phyloP scores from a whole-genome alignment of 768 basidiomycete species.

The Tylopilus rubrobrunneus region DNA sequence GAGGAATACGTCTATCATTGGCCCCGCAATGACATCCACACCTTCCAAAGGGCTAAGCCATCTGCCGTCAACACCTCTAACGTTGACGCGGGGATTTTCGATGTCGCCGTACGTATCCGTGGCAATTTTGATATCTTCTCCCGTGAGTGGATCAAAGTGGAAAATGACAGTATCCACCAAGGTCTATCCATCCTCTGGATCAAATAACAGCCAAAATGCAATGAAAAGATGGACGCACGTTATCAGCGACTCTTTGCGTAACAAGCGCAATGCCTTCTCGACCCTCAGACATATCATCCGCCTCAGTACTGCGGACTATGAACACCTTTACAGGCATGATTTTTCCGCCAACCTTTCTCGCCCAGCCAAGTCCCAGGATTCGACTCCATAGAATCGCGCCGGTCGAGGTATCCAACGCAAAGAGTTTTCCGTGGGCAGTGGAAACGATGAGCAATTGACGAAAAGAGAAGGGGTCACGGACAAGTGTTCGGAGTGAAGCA shows the following conservation, averaged over 20 bases:
- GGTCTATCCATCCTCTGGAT: constrained; percentile 35
- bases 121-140: constrained; percentile 46
- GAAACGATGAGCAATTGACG: constrained; percentile 76
- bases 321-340: constrained; percentile 62
- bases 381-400: constrained; percentile 80
- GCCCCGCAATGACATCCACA: constrained; percentile 55
- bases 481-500: constrained; percentile 36
- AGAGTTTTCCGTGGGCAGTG: constrained; percentile 70
- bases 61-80: constrained; percentile 7
- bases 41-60: constrained; percentile 49
- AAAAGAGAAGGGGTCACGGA: constrained; percentile 83
- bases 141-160: constrained; percentile 76
- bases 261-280: constrained; percentile 57
- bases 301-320: constrained; percentile 32
- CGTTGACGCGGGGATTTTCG: background rate
- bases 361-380: constrained; percentile 71
- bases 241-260: constrained; percentile 56
- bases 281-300: background rate
- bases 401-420: constrained; percentile 75
- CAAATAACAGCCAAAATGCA: background rate
- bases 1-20: constrained; percentile 55
- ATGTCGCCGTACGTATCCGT: constrained; percentile 12
- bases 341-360: constrained; percentile 49
- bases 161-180: constrained; percentile 71
- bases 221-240: constrained; percentile 41